phyloP scores from a whole-genome alignment of 176 grass and related monocot species.

The Hordeum vulgare region DNA sequence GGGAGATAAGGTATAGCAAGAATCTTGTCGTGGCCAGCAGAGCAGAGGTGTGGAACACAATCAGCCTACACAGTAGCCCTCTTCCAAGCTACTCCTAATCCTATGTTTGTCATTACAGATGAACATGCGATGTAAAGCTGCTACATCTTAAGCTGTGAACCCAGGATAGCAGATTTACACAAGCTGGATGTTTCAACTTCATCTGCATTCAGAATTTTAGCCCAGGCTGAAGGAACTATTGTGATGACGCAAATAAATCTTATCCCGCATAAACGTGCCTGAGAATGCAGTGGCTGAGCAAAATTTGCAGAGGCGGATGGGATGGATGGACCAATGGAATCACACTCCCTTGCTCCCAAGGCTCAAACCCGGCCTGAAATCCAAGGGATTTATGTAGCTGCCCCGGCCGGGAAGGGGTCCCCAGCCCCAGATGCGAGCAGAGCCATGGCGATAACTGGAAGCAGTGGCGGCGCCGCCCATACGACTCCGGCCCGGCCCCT shows the following conservation, averaged over 20 bases:
- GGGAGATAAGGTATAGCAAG: not conserved
- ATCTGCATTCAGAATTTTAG: not conserved
- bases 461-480: not conserved
- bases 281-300: too few relatives aligned
- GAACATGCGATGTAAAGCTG: not conserved
- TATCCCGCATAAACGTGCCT: too few relatives aligned
- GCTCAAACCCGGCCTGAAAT: not conserved
- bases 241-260: too few relatives aligned
- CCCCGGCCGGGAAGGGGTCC: not conserved
- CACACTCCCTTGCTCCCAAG: not conserved
- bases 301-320: too few relatives aligned
- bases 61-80: not conserved
- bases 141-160: not conserved
- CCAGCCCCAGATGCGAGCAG: not conserved
- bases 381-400: not conserved
- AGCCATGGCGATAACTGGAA: not conserved
- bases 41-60: not conserved
- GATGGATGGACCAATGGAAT: not conserved
- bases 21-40: not conserved
- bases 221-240: not conserved
- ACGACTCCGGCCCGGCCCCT: not conserved
- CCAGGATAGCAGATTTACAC: not conserved
- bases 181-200: not conserved
- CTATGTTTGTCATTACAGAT: not conserved
- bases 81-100: not conserved